A percentile compares a stretch with the other conserved stretches of the same genome.
Evolutionary conservation across 179 eudicot species (phyloP).

Genomic region (Silene noctiflora): DNA sequence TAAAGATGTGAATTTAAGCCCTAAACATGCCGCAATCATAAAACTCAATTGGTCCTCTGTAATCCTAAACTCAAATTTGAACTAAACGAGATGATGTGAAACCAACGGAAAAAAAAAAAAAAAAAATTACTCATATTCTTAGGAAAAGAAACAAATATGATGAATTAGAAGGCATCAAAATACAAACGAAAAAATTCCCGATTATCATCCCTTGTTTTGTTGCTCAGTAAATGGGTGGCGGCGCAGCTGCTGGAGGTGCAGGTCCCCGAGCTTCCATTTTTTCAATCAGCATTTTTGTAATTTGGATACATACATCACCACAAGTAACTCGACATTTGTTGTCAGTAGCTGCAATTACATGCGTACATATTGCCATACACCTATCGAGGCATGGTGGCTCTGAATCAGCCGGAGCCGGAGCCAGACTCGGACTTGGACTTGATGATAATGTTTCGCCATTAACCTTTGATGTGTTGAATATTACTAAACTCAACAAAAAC

Average conservation of each 20-base stretch:
- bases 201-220: background rate
- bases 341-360: background rate
- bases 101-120: too few relatives aligned
- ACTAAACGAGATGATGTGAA: too few relatives aligned
- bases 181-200: background rate
- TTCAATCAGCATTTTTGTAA: background rate
- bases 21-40: too few relatives aligned
- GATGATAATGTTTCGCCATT: background rate
- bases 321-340: background rate
- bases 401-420: background rate
- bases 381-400: background rate
- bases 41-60: too few relatives aligned
- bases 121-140: too few relatives aligned
- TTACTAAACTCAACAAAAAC: background rate
- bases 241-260: background rate
- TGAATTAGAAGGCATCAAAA: background rate
- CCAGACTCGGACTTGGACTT: background rate
- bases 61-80: too few relatives aligned
- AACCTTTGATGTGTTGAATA: background rate
- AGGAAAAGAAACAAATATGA: background rate
- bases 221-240: background rate
- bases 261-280: background rate
- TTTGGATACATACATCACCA: background rate
- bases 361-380: conserved; percentile 1
- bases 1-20: too few relatives aligned